These are phyloP conservation scores for Solanum corneliomulleri DNA, from an alignment of 257 asterid genomes.

Conservation along the genomic window DNA sequence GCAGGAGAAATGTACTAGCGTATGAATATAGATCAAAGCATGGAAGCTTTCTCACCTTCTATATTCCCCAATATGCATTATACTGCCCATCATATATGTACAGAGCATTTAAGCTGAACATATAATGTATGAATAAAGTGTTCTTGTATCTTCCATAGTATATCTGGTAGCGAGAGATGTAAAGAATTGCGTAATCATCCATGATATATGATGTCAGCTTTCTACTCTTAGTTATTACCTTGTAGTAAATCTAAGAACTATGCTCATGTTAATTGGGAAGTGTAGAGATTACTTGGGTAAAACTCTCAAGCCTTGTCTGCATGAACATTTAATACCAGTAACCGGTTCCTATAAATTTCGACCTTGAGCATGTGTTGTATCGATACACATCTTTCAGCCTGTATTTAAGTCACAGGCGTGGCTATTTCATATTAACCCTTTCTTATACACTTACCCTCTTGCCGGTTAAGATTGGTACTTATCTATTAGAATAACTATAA, in stretches of 20 bases:
- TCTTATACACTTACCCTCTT: not conserved
- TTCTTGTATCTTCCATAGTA: not conserved
- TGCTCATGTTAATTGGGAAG: not conserved
- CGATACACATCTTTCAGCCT: not conserved
- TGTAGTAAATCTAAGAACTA: not conserved
- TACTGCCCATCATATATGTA: not conserved
- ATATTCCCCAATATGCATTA: not conserved
- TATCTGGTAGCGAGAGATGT: not conserved
- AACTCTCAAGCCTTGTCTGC: not conserved
- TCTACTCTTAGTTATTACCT: not conserved
- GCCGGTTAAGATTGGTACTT: not conserved
- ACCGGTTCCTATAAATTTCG: not conserved
- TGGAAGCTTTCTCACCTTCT: not conserved
- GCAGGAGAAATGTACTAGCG: not conserved
- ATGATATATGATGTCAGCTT: not conserved
- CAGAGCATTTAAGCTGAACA: not conserved
- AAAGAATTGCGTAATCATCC: not conserved
- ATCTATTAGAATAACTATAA: no score
- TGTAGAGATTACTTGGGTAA: not conserved
- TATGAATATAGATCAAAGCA: not conserved
- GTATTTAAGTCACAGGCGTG: not conserved
- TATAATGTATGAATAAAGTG: not conserved
- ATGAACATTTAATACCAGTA: not conserved
- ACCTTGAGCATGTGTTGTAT: not conserved
- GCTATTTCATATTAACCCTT: not conserved